phyloP scores from a whole-genome alignment of 2,329 filamentous ascomycete species.

The Trichoderma sp. region DNA sequence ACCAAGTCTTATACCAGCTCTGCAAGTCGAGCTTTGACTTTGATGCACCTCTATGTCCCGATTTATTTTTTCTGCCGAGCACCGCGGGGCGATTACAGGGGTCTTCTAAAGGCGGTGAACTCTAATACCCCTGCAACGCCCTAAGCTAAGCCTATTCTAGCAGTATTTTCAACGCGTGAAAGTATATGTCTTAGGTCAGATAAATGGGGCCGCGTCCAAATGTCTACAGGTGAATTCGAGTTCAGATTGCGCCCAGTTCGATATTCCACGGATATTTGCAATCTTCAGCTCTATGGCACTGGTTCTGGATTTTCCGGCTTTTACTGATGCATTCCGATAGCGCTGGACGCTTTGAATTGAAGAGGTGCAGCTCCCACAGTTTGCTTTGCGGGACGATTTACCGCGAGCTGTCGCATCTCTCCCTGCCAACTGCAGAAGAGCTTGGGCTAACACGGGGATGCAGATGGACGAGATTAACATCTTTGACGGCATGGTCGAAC shows the following conservation, averaged over 20 bases:
- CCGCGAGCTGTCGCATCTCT: not conserved
- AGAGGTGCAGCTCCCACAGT: not conserved
- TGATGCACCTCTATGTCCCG: not conserved
- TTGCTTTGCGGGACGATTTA: not conserved
- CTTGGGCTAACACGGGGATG: not conserved
- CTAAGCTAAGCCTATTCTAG: not conserved
- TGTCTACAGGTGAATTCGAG: not conserved
- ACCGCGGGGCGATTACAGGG: conserved; percentile 15
- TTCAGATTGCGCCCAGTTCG: not conserved
- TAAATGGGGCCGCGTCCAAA: conserved; percentile 10
- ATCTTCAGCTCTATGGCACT: not conserved
- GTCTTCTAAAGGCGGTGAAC: conserved; percentile 28
- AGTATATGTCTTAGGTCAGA: not conserved
- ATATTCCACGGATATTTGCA: not conserved
- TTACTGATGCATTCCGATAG: not conserved
- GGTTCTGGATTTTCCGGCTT: not conserved
- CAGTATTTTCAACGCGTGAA: conserved; percentile 1
- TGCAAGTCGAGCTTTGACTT: not conserved
- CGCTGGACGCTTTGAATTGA: not conserved
- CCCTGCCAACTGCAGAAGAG: not conserved
- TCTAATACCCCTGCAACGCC: not conserved
- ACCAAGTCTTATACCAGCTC: not conserved
- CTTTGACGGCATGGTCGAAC: not conserved
- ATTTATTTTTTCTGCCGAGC: conserved; percentile 31
- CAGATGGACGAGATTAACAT: conserved; percentile 26